Percentiles rank a stretch among this genome's conserved stretches.
These are phyloP conservation scores for Puccinia horiana DNA, from an alignment of 1,284 basidiomycete species.

Conservation along the genomic window DNA sequence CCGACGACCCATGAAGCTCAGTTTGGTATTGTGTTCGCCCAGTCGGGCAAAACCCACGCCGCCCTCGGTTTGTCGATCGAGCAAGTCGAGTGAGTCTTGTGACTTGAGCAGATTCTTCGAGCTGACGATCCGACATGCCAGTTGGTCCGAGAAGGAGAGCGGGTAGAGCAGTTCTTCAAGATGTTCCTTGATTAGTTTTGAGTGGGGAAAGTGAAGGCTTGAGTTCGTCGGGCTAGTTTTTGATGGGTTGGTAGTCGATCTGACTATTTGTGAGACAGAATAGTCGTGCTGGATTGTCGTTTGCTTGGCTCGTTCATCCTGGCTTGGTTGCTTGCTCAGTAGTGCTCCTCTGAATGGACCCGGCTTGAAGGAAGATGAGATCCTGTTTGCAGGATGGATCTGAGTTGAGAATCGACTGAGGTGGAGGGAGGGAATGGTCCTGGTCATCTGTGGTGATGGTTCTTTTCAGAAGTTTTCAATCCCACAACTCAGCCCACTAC, in stretches of 20 bases:
- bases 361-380: constrained; percentile 30
- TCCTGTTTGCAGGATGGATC: background rate
- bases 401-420: constrained; percentile 1
- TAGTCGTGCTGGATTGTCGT: constrained; percentile 14
- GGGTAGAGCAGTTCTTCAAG: constrained; percentile 42
- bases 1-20: constrained; percentile 47
- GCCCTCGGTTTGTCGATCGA: background rate
- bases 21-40: constrained; percentile 45
- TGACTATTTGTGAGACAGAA: constrained; percentile 14
- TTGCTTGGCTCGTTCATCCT: background rate
- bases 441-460: too few species aligned
- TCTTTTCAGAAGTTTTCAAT: too few species aligned
- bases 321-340: background rate
- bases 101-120: constrained; percentile 45
- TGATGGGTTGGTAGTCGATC: background rate
- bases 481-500: too few species aligned
- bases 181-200: constrained; percentile 31
- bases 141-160: constrained; percentile 27
- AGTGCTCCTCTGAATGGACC: constrained; percentile 39
- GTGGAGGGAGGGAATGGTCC: background rate
- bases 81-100: constrained; percentile 10
- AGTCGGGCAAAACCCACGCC: constrained; percentile 29
- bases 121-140: constrained; percentile 46
- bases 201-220: constrained; percentile 35
- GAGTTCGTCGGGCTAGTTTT: background rate